Conservation (phyloP, 31 red algal genomes). For the Bonnemaisonia californica region DNA sequence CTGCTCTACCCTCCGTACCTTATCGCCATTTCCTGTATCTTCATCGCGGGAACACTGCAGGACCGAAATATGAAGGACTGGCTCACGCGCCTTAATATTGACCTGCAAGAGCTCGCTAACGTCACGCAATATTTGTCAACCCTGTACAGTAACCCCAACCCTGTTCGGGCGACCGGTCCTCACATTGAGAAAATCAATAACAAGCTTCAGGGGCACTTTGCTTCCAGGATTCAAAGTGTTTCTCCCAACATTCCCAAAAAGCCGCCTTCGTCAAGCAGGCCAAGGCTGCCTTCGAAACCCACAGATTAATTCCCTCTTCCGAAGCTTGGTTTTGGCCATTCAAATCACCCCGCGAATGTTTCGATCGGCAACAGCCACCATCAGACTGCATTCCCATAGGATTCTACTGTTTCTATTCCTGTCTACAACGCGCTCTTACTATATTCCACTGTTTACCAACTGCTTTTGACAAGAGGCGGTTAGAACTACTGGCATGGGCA, state of each 20-base stretch:
- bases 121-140: conserved; percentile 61
- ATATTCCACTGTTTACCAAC: no score
- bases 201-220: conserved; percentile 76
- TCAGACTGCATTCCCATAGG: no score
- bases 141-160: conserved; percentile 63
- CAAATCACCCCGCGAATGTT: no score
- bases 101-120: conserved; percentile 68
- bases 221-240: conserved; percentile 44
- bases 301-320: conserved; percentile 21
- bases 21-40: conserved; percentile 68
- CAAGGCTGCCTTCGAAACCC: conserved; percentile 41
- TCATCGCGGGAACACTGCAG: conserved; percentile 72
- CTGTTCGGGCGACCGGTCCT: conserved; percentile 37
- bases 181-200: conserved; percentile 64
- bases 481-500: no score
- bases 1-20: conserved; percentile 78
- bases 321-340: no score
- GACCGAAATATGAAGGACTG: conserved; percentile 74
- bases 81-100: conserved; percentile 62
- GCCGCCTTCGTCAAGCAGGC: conserved; percentile 59
- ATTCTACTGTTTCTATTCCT: no score
- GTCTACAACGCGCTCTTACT: no score
- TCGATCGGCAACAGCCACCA: no score
- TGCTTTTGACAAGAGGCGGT: no score
- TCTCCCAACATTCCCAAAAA: conserved; percentile 39